phyloP scores from a whole-genome alignment of 2,329 filamentous ascomycete species.

The Paraconiothyrium sp. region DNA sequence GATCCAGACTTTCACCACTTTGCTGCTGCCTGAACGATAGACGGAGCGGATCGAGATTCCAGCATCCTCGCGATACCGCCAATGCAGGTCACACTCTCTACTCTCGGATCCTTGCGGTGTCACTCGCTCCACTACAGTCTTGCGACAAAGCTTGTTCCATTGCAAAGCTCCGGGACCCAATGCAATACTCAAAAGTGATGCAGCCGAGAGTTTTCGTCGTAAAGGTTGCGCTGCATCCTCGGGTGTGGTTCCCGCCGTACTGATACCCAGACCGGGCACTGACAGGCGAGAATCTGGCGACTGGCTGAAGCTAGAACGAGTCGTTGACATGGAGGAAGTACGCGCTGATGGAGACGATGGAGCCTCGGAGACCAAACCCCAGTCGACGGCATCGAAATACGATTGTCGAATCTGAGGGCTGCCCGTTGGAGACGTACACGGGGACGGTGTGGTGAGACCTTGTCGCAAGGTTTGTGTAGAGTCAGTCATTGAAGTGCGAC shows the following conservation, averaged over 20 bases:
- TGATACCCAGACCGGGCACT: constrained; percentile 17
- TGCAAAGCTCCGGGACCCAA: constrained; percentile 40
- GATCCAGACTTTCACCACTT: constrained; percentile 35
- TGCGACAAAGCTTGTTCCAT: constrained; percentile 40
- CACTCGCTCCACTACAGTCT: constrained; percentile 39
- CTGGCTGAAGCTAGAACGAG: constrained; percentile 26
- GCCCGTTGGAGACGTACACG: constrained; percentile 23
- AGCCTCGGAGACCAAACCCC: constrained; percentile 25
- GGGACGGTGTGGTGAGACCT: constrained; percentile 20
- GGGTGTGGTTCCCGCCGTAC: constrained; percentile 34
- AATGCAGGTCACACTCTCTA: constrained; percentile 38
- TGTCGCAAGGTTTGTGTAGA: constrained; percentile 28
- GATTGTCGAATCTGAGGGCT: constrained; percentile 26
- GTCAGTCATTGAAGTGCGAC: constrained; percentile 19
- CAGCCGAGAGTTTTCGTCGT: constrained; percentile 27
- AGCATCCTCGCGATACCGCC: constrained; percentile 40
- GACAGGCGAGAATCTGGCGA: constrained; percentile 24
- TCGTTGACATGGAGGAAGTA: constrained; percentile 34
- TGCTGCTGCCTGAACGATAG: constrained; percentile 30
- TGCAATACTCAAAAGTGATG: constrained; percentile 35
- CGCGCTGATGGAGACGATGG: constrained; percentile 17
- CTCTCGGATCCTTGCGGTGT: constrained; percentile 23
- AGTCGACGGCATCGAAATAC: constrained; percentile 29
- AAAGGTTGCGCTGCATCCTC: constrained; percentile 25
- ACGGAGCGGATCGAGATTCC: constrained; percentile 37